A percentile compares a stretch with the other conserved stretches of the same genome.
Evolutionary conservation across 2,329 filamentous ascomycete genomes (phyloP).

Genomic region (Capronia coronata): DNA sequence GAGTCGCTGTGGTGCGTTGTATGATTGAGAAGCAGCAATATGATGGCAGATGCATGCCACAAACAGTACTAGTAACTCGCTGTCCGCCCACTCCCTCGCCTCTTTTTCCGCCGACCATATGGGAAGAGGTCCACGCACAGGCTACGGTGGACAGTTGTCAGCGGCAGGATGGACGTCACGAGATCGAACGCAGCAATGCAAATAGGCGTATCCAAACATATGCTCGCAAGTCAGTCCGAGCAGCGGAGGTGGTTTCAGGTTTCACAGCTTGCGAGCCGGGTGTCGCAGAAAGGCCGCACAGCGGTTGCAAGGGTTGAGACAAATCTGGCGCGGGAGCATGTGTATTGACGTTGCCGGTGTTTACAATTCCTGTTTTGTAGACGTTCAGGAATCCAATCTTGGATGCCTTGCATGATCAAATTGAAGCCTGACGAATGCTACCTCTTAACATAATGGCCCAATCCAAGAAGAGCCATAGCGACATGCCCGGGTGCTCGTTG

Average conservation of each 20-base stretch:
- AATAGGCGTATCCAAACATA: conserved; percentile 2
- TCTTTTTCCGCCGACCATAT: conserved; percentile 24
- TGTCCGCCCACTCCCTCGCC: conserved; percentile 19
- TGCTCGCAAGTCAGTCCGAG: conserved; percentile 5
- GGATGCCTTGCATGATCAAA: not conserved
- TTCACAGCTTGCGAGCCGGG: conserved; percentile 10
- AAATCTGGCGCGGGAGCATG: not conserved
- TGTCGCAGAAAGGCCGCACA: conserved; percentile 70
- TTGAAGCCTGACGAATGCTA: too few relatives aligned
- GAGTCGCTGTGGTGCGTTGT: conserved; percentile 37
- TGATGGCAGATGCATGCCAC: conserved; percentile 35
- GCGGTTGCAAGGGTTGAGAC: conserved; percentile 34
- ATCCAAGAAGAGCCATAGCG: not conserved
- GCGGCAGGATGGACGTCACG: conserved; percentile 24
- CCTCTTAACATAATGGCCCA: too few relatives aligned
- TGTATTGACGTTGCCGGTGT: conserved; percentile 4
- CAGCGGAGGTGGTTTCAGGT: conserved; percentile 21
- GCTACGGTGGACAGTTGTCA: conserved; percentile 29
- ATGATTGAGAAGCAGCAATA: conserved; percentile 29
- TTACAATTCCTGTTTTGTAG: not conserved
- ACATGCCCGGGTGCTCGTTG: conserved; percentile 8
- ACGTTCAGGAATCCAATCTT: not conserved
- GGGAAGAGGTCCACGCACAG: conserved; percentile 29
- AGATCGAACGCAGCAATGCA: conserved; percentile 18
- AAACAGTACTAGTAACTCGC: conserved; percentile 29